These are phyloP conservation scores for Fimicolochytrium jonesii DNA, from an alignment of 192 early-diverging fungal genomes.

Conservation along the genomic window DNA sequence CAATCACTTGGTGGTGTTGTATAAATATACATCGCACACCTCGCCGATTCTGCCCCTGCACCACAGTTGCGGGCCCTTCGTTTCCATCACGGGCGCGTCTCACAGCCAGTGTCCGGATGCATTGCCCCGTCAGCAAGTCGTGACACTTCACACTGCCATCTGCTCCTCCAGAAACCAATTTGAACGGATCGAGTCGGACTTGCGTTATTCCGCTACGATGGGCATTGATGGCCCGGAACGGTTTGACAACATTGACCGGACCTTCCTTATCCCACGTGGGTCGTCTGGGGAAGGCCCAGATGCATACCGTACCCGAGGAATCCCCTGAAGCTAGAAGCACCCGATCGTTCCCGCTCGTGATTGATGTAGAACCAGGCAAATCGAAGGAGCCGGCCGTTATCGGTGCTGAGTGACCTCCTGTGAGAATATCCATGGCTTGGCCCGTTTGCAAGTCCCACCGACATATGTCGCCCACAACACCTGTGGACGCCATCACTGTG, in stretches of 20 bases:
- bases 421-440: not conserved
- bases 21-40: slow-evolving; percentile 26
- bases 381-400: slow-evolving; percentile 7
- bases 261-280: too few species aligned
- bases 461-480: not conserved
- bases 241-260: slow-evolving; percentile 1
- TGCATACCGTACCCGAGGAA: slow-evolving; percentile 41
- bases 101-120: slow-evolving; percentile 32
- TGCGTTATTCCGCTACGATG: slow-evolving; percentile 5
- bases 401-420: slow-evolving; percentile 11
- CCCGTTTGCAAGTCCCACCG: slow-evolving; percentile 4
- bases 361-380: not conserved
- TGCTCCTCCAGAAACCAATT: slow-evolving; percentile 22
- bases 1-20: slow-evolving; percentile 33
- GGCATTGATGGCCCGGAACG: slow-evolving; percentile 6
- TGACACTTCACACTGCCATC: slow-evolving; percentile 57
- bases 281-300: slow-evolving; percentile 39
- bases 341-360: not conserved
- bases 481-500: not conserved
- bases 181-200: slow-evolving; percentile 24
- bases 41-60: slow-evolving; percentile 18
- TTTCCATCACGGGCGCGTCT: slow-evolving; percentile 32
- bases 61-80: slow-evolving; percentile 18
- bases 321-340: slow-evolving; percentile 49
- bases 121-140: slow-evolving; percentile 48